A percentile compares a stretch with the other conserved stretches of the same genome.
Evolutionary conservation across 371 early-diverging fungal species (phyloP).

Genomic region (Funneliformis caledonium): DNA sequence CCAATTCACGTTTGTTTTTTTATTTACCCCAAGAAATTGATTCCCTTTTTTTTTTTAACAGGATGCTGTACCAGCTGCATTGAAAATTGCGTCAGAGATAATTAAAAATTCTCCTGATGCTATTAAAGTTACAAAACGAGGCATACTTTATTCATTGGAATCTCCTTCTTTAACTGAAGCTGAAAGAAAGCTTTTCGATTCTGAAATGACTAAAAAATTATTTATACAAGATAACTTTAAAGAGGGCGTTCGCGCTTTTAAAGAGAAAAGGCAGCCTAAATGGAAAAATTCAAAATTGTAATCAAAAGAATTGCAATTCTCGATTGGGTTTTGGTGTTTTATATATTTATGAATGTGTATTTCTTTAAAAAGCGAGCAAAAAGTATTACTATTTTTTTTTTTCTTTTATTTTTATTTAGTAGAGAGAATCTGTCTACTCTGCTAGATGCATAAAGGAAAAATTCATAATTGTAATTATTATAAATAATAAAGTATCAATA

Average conservation of each 20-base stretch:
- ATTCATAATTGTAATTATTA: no score
- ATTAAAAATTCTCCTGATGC: slow-evolving; percentile 7
- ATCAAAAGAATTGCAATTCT: not conserved
- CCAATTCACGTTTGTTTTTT: no score
- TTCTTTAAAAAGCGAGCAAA: no score
- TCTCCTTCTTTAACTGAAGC: slow-evolving; percentile 4
- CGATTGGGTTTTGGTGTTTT: no score
- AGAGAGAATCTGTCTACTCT: no score
- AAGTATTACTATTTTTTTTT: no score
- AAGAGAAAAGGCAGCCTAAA: not conserved
- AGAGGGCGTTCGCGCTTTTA: not conserved
- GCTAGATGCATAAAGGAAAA: no score
- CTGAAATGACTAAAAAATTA: not conserved
- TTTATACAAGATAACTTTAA: not conserved
- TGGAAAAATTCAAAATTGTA: slow-evolving; percentile 13
- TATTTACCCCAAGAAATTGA: not conserved
- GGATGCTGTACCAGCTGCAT: not conserved
- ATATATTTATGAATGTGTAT: no score
- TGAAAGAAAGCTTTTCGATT: not conserved
- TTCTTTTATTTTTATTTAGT: no score
- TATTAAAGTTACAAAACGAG: not conserved
- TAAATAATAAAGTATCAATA: no score
- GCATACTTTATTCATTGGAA: not conserved
- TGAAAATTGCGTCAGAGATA: not conserved
- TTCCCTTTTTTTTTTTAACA: not conserved